Conservation (phyloP, 116 monocot species). For the Papilionanthe hybrid region DNA sequence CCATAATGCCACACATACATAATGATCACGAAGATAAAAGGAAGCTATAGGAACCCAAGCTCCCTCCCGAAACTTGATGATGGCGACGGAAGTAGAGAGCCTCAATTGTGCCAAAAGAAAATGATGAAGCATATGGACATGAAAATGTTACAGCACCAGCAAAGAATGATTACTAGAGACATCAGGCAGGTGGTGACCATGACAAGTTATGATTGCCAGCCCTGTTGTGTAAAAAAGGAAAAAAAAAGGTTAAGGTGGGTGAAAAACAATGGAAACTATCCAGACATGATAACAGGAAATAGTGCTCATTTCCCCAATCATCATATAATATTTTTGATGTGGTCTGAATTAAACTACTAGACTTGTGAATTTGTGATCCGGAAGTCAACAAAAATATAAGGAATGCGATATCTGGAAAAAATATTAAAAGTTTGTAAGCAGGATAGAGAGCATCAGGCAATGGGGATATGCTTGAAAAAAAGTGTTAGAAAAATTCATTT, state of each 20-base stretch:
- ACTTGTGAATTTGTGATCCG: too few relatives aligned
- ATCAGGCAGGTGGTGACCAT: constrained; percentile 13
- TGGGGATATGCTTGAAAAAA: too few relatives aligned
- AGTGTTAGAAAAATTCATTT: too few relatives aligned
- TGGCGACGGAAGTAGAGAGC: constrained; percentile 7
- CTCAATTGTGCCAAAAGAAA: constrained; percentile 14
- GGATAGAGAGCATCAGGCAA: too few relatives aligned
- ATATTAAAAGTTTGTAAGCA: too few relatives aligned
- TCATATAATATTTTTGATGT: too few relatives aligned
- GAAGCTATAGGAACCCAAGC: constrained; percentile 7
- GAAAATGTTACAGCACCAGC: background rate
- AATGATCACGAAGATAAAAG: constrained; percentile 5
- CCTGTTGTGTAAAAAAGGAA: constrained; percentile 4
- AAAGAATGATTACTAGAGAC: constrained; percentile 3
- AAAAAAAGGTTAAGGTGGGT: background rate
- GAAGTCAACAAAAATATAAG: too few relatives aligned
- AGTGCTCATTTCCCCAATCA: too few relatives aligned
- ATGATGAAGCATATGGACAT: background rate
- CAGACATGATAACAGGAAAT: too few relatives aligned
- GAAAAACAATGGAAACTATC: too few relatives aligned
- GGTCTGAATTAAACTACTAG: too few relatives aligned
- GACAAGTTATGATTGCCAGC: constrained; percentile 5
- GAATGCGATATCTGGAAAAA: too few relatives aligned
- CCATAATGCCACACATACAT: constrained; percentile 5
- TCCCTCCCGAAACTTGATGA: constrained; percentile 11